Evolutionary conservation across 371 early-diverging fungal species (phyloP), one percentile per base, ranked within the genome.

Genomic region (Apophysomyces trapeziformis): DNA sequence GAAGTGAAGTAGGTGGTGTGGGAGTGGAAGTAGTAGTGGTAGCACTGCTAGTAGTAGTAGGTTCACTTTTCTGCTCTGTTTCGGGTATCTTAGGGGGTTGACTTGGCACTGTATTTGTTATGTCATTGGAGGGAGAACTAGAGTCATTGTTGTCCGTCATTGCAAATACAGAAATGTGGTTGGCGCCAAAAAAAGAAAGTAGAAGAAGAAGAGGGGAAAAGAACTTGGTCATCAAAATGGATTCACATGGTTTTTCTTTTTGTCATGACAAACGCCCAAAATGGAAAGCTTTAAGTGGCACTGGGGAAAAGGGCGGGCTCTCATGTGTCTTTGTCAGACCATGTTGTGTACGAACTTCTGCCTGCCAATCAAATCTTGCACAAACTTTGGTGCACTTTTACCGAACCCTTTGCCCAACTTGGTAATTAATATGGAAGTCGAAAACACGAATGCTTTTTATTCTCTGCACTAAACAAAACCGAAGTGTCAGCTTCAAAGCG

Each of bases 1-100:
- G 62, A 82, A 72, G 38, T 87, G 32, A 38, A 16, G 11, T 14
- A 1, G 12, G 36, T 4, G 56, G 37, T 36, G 69, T 45, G 12
- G 56, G 32, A 6, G 66, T 12, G 8, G 57, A n/a, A 38, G 65
- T 4, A 6, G 58, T 14, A 14, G 21, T 7, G n/a, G 59, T 6
- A 43, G 61, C 16, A 11, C 32, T 59, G 4, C 50, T 36, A 16
- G 54, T 37, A 5, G 44, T 18, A 12, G 12, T 60, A 36, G 56
- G 5, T 12, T 32, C 38, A 5, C 45, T 26, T 18, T 47, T 7
- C n/a, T 47, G 47, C 16, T 13, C n/a, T 47, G 9, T 13, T 14
- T 47, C 47, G 11, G 47, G n/a, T 14, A 16, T 13, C 11, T 47
- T 18, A 18, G 47, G 47, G 21, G 21, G 16, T 18, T 47, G 47